Evolutionary conservation across 202 grass and related monocot species (phyloP), one percentile per base, ranked within the genome.

Genomic region (Setaria italica): DNA sequence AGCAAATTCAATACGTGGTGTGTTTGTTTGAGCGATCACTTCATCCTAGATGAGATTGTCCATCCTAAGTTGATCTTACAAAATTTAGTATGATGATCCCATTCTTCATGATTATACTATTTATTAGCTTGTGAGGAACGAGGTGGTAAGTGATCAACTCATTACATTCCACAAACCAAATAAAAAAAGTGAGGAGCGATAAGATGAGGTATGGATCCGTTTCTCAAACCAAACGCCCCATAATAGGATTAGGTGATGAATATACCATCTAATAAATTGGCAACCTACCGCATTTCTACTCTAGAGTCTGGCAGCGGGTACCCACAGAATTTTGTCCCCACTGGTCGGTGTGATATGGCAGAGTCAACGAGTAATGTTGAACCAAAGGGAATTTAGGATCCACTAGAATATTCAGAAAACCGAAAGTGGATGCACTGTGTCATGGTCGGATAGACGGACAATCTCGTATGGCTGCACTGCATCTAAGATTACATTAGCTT

Each of bases 401-500:
- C 15, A 6, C 53, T 51, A 29, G 15, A 86, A 50, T 72, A 79
- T 63, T 51, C 47, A 62, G 33, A 80, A 82, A 70, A 67, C 86
- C 72, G 53, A 87, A 82, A 87, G 79, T 77, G 43, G 79, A 62
- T 50, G 78, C n/a, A 33, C 58, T 58, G 49, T 81, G 85, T 81
- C 70, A 75, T 81, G 70, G 48, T 74, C 69, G 59, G 46, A 67
- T 46, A 66, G 35, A 57, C 33, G 14, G 58, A 86, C 35, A 63
- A 47, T 57, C 47, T 80, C 37, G 2, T 74, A 9, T 65, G 58
- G 50, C 7, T 66, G 34, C 6, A 72, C 9, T 1, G 6, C 58
- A 65, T 0, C 20, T 37, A 39, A 16, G 59, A 19, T 37, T 33
- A 64, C 2, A 25, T 25, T 54, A 55, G 3, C 19, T 21, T 54